Conservation (phyloP, 805 yeast genomes). For the Metschnikowia shivogae region DNA sequence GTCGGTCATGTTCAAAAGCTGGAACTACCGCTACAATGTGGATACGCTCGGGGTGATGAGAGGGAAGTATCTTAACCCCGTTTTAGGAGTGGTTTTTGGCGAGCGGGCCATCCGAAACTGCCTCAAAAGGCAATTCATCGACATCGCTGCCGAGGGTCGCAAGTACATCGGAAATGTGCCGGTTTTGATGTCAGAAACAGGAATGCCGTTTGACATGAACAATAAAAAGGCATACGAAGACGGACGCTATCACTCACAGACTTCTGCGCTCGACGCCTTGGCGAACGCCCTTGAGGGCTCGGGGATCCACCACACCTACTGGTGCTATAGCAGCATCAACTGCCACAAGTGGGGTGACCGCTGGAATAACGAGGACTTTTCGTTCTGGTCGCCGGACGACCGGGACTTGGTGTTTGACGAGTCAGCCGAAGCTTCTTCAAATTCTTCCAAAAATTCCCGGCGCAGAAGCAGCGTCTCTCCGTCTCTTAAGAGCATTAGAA, state of each 20-base stretch:
- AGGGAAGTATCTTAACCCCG: constrained; percentile 68
- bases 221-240: constrained; percentile 61
- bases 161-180: constrained; percentile 68
- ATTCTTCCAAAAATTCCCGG: constrained; percentile 8
- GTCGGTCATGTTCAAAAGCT: constrained; percentile 84
- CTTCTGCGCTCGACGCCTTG: constrained; percentile 79
- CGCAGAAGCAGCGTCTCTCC: constrained; percentile 14
- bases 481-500: constrained; percentile 10
- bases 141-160: constrained; percentile 60
- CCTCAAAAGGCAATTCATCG: constrained; percentile 61
- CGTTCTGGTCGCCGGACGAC: constrained; percentile 76
- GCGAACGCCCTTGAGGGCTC: constrained; percentile 74
- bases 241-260: constrained; percentile 71
- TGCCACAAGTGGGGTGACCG: constrained; percentile 82
- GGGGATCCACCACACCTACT: constrained; percentile 68
- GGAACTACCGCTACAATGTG: constrained; percentile 81
- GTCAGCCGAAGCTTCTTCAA: constrained; percentile 4
- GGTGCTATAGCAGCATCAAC: constrained; percentile 79
- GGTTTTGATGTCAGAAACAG: constrained; percentile 85
- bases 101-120: constrained; percentile 73
- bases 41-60: constrained; percentile 88
- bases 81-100: constrained; percentile 74
- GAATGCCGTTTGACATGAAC: constrained; percentile 97
- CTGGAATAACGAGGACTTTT: constrained; percentile 93
- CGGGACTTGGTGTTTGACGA: constrained; percentile 24